Conservation (phyloP, 179 eudicot species). For the Silene coronaria region DNA sequence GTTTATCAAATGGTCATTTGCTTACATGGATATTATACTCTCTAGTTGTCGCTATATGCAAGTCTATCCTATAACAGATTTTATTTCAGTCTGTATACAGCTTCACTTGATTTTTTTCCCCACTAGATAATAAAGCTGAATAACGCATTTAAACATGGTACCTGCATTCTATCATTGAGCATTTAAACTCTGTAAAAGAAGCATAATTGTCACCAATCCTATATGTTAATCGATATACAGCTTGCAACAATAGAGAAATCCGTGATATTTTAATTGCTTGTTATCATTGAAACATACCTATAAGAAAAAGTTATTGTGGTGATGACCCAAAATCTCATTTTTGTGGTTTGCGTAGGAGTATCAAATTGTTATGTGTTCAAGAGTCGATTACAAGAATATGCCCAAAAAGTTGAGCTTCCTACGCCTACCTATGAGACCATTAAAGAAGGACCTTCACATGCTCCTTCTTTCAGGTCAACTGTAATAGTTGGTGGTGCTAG, state of each 20-base stretch:
- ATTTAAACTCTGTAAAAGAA: not conserved
- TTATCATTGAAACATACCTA: not conserved
- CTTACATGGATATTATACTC: not conserved
- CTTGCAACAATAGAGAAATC: not conserved
- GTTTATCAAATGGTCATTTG: not conserved
- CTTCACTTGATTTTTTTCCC: not conserved
- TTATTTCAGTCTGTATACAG: not conserved
- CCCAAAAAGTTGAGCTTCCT: constrained; percentile 67
- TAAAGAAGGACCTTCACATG: constrained; percentile 92
- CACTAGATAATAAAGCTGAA: not conserved
- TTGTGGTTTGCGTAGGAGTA: constrained; percentile 42
- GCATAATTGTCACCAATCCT: not conserved
- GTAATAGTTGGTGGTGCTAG: constrained; percentile 53
- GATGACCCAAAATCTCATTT: not conserved
- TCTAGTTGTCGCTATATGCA: too few species aligned
- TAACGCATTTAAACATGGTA: not conserved
- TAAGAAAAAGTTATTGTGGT: not conserved
- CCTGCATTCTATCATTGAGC: too few species aligned
- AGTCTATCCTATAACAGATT: too few species aligned
- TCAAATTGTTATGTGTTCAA: constrained; percentile 87
- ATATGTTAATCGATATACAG: not conserved
- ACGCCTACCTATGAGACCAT: constrained; percentile 79
- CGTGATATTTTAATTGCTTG: not conserved
- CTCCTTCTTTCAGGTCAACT: constrained; percentile 78
- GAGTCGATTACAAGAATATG: constrained; percentile 87